phyloP scores from a whole-genome alignment of 805 yeast genomes.

The Candida sithepensis region DNA sequence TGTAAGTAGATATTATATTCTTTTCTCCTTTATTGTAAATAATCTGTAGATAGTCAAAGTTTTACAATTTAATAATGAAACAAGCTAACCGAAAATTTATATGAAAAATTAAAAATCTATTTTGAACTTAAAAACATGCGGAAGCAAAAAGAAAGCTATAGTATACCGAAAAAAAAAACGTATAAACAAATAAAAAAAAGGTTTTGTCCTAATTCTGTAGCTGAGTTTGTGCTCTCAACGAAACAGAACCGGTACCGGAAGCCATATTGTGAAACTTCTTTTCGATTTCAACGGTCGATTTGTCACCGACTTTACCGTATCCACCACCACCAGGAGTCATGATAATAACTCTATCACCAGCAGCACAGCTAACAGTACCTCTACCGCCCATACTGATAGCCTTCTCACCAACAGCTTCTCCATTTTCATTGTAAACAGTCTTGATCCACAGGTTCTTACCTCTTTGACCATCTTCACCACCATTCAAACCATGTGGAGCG shows the following conservation, averaged over 20 bases:
- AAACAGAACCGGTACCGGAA: constrained; percentile 31
- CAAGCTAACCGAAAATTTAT: too few species aligned
- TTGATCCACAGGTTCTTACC: constrained; percentile 62
- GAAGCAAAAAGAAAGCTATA: too few species aligned
- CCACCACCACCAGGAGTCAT: constrained; percentile 89
- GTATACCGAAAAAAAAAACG: background rate
- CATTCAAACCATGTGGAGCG: constrained; percentile 83
- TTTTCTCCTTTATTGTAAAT: too few species aligned
- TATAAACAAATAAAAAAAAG: background rate
- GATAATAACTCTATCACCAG: constrained; percentile 67
- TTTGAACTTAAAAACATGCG: too few species aligned
- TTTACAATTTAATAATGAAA: too few species aligned
- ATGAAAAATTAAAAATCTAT: too few species aligned
- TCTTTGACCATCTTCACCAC: constrained; percentile 72
- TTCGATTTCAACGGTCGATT: background rate
- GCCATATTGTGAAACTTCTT: constrained; percentile 10
- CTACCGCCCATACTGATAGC: constrained; percentile 65
- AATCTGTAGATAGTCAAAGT: too few species aligned
- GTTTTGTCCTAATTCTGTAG: constrained; percentile 23
- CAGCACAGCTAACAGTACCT: constrained; percentile 50
- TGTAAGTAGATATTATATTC: too few species aligned
- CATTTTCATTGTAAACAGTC: constrained; percentile 24
- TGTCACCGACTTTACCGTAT: constrained; percentile 42
- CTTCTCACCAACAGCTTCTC: constrained; percentile 32
- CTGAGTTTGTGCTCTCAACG: constrained; percentile 29